A percentile compares a stretch with the other conserved stretches of the same genome.
Conservation (phyloP, 352 stramenopile species). For the Globisporangium viniferum region DNA sequence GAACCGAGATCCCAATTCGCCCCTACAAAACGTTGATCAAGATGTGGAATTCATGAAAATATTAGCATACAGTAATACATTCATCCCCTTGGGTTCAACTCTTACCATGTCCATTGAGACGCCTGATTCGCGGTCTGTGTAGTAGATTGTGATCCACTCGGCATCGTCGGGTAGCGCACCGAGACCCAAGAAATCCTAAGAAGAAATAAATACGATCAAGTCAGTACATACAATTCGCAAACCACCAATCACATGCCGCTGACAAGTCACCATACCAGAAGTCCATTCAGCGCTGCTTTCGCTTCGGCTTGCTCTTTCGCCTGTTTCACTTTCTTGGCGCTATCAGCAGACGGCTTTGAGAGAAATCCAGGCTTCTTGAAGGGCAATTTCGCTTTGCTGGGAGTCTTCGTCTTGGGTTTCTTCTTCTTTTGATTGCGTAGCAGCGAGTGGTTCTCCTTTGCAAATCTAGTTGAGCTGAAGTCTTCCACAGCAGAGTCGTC, state of each 20-base stretch:
- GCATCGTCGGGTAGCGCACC: conserved; percentile 71
- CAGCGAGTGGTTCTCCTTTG: conserved; percentile 43
- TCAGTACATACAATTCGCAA: not conserved
- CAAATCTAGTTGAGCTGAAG: conserved; percentile 4
- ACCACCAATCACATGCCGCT: not conserved
- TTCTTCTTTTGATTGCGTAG: conserved; percentile 28
- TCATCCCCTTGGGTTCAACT: too few species aligned
- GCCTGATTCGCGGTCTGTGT: conserved; percentile 64
- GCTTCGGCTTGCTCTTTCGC: conserved; percentile 57
- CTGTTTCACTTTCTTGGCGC: conserved; percentile 25
- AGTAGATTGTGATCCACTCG: conserved; percentile 76
- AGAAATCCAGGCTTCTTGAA: conserved; percentile 25
- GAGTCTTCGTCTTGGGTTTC: conserved; percentile 7
- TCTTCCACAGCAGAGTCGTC: conserved; percentile 20
- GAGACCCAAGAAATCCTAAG: conserved; percentile 67
- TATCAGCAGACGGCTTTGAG: conserved; percentile 20
- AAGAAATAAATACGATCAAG: not conserved
- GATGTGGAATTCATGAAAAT: not conserved
- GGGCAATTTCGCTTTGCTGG: conserved; percentile 17
- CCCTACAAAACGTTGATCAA: conserved; percentile 23
- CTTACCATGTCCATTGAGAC: conserved; percentile 63
- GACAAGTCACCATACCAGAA: conserved; percentile 36
- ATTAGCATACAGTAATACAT: not conserved
- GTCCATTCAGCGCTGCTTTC: conserved; percentile 51
- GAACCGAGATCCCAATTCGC: conserved; percentile 51